Evolutionary conservation across 2,329 filamentous ascomycete genomes (phyloP).

Genomic region (Rhinocladiella mackenziei): DNA sequence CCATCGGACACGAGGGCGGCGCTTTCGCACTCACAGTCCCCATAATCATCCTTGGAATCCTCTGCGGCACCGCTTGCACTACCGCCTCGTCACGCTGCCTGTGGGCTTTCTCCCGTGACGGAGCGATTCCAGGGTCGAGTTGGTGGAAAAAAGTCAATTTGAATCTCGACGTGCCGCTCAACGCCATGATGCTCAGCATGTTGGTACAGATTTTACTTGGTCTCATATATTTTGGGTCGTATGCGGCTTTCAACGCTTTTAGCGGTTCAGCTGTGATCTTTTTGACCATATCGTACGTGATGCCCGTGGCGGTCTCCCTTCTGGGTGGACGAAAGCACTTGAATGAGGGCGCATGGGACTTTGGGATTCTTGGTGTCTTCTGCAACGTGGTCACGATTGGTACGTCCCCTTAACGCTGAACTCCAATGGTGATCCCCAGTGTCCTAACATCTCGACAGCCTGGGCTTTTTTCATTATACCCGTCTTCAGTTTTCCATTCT

Average conservation of each 20-base stretch:
- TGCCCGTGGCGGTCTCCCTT: slow-evolving; percentile 53
- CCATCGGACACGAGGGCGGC: slow-evolving; percentile 62
- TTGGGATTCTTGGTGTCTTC: slow-evolving; percentile 58
- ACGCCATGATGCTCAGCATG: slow-evolving; percentile 39
- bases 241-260: slow-evolving; percentile 49
- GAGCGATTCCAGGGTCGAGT: slow-evolving; percentile 65
- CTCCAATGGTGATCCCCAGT: too few species aligned
- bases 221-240: slow-evolving; percentile 48
- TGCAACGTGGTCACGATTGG: slow-evolving; percentile 63
- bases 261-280: slow-evolving; percentile 55
- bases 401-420: slow-evolving; percentile 45
- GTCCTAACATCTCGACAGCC: too few species aligned
- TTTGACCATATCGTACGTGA: slow-evolving; percentile 53
- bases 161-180: slow-evolving; percentile 63
- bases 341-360: slow-evolving; percentile 45
- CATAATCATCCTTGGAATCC: slow-evolving; percentile 71
- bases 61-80: slow-evolving; percentile 69
- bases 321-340: slow-evolving; percentile 46
- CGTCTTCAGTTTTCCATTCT: slow-evolving; percentile 53
- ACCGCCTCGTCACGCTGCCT: slow-evolving; percentile 72
- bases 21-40: slow-evolving; percentile 73
- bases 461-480: slow-evolving; percentile 45
- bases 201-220: slow-evolving; percentile 48
- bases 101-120: slow-evolving; percentile 71
- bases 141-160: slow-evolving; percentile 64